These are phyloP conservation scores for Penicillium psychrofluorescens DNA, from an alignment of 495 filamentous ascomycete genomes.

Conservation along the genomic window DNA sequence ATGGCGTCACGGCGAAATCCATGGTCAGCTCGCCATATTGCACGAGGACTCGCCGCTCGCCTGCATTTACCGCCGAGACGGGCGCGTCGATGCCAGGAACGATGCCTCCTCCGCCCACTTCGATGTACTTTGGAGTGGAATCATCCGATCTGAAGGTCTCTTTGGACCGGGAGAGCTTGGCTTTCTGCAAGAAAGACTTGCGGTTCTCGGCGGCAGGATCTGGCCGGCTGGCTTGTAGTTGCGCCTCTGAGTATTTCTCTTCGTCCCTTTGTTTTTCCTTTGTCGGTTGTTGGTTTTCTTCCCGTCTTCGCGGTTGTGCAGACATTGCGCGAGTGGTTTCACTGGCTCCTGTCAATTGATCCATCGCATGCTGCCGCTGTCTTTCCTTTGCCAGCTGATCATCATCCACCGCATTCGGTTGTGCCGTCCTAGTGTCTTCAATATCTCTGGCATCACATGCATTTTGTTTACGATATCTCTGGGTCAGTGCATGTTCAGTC, in stretches of 20 bases:
- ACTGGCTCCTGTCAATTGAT: slow-evolving; percentile 24
- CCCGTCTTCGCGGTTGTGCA: slow-evolving; percentile 5
- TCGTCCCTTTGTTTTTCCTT: not conserved
- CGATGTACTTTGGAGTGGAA: slow-evolving; percentile 16
- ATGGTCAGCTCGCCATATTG: slow-evolving; percentile 56
- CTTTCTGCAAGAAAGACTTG: slow-evolving; percentile 20
- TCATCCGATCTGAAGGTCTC: slow-evolving; percentile 5
- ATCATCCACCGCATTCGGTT: slow-evolving; percentile 12
- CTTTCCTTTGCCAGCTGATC: slow-evolving; percentile 38
- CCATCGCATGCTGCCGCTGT: slow-evolving; percentile 30
- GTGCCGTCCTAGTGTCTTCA: slow-evolving; percentile 5
- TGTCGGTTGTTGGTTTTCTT: slow-evolving; percentile 5
- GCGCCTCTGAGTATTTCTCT: no score
- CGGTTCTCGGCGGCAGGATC: not conserved
- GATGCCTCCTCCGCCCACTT: slow-evolving; percentile 35
- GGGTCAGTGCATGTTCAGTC: not conserved
- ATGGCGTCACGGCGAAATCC: slow-evolving; percentile 58
- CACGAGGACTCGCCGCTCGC: slow-evolving; percentile 64
- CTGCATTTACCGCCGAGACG: slow-evolving; percentile 75
- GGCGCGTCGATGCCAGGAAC: slow-evolving; percentile 72
- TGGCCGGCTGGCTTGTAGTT: no score
- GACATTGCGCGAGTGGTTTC: slow-evolving; percentile 11
- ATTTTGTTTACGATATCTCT: not conserved
- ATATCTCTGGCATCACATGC: no score
- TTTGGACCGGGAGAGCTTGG: slow-evolving; percentile 15